Percentiles rank a stretch among this genome's conserved stretches.
These are phyloP conservation scores for Botrytis fragariae DNA, from an alignment of 2,329 filamentous ascomycete genomes.

Conservation along the genomic window DNA sequence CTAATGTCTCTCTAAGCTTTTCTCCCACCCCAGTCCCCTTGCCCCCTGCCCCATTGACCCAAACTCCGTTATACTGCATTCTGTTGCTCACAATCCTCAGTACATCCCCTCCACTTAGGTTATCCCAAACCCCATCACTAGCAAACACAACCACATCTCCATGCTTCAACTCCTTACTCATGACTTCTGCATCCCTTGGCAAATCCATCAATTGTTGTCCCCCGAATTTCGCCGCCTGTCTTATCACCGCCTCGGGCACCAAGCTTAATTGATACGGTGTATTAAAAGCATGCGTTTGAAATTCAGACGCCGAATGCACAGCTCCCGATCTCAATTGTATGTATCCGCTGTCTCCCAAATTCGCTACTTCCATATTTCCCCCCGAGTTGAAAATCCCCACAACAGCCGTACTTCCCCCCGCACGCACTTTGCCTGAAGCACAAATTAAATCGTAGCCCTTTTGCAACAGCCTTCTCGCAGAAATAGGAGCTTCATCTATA, in stretches of 20 bases:
- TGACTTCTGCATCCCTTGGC: conserved; percentile 79
- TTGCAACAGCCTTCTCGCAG: conserved; percentile 72
- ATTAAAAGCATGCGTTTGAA: conserved; percentile 96
- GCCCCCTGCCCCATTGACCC: conserved; percentile 58
- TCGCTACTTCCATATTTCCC: conserved; percentile 81
- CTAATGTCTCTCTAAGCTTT: conserved; percentile 54
- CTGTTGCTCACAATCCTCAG: conserved; percentile 72
- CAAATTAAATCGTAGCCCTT: conserved; percentile 80
- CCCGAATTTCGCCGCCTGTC: conserved; percentile 80
- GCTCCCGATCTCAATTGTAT: conserved; percentile 82
- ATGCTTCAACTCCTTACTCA: conserved; percentile 73
- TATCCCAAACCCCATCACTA: conserved; percentile 95
- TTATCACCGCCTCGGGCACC: conserved; percentile 74
- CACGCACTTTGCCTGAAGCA: conserved; percentile 67
- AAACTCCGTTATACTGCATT: conserved; percentile 74
- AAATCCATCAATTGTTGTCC: conserved; percentile 77
- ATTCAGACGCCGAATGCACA: conserved; percentile 76
- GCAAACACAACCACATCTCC: conserved; percentile 93
- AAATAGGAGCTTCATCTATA: conserved; percentile 43
- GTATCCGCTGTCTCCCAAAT: conserved; percentile 93
- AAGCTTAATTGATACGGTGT: conserved; percentile 93
- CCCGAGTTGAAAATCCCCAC: conserved; percentile 73
- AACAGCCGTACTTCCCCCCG: conserved; percentile 89
- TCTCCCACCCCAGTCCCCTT: conserved; percentile 62
- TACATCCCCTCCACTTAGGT: conserved; percentile 87